Base-by-base conservation (phyloP, 768 basidiomycete species). In the Gymnopilus junonius region DNA sequence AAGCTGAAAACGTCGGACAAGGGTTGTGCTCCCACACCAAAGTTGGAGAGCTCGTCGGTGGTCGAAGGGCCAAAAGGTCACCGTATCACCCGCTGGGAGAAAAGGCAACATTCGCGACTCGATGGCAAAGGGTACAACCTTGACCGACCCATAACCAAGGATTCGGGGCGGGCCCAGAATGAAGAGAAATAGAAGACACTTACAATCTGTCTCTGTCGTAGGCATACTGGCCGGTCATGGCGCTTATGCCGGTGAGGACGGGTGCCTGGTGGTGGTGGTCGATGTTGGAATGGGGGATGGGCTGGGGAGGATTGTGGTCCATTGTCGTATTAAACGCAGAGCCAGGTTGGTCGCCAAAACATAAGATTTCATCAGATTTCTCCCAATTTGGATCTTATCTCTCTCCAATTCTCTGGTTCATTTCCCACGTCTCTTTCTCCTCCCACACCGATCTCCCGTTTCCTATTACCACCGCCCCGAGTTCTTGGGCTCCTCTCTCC, bases 141-240 rank as follows among this genome's bases (percentile, higher is more conserved):
- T 51, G 56, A 31, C 34, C 35, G 64, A 73, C 69, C 76, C 76
- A 71, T 60, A 67, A 32, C 76, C 77, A 74, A 68, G 75, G 75
- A 71, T 67, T 75, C 71, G 76, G 75, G 67, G 69, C 67, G 61
- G 55, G 45, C 34, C 42, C 7, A 51, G 8, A 17, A 60, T 39
- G 50, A 53, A 32, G 27, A 31, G 29, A 51, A 29, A 51, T 51
- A 51, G 20, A 32, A 51, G 17, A 32, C 60, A 79, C 79, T 75
- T 69, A 82, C 80, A 82, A 69, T 55, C 79, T 67, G 66, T 79
- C 77, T 69, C 80, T 75, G 56, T 80, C 75, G 61, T 76, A 72
- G 17, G 68, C 60, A 60, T 78, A 76, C 42, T 71, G 71, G 45
- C 63, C 63, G 12, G 68, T 51, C 71, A 70, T 74, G 56, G 66